phyloP scores from a whole-genome alignment of 345 rosid species.

The Zanthoxylum bungeanum region DNA sequence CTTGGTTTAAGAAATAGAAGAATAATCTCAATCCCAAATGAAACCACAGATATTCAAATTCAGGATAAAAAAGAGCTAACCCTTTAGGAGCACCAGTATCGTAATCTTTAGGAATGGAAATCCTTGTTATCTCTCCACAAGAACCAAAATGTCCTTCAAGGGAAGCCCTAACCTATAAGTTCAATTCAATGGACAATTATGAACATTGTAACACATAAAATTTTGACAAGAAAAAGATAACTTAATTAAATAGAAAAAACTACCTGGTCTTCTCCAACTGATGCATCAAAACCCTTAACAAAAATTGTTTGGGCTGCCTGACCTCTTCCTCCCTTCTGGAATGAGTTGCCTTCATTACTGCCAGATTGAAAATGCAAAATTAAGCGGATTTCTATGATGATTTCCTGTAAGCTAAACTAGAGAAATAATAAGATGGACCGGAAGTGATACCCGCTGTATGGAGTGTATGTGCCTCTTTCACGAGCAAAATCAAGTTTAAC shows the following conservation, averaged over 20 bases:
- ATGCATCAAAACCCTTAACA: slow-evolving; percentile 61
- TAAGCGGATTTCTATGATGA: too few relatives aligned
- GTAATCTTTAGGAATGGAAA: slow-evolving; percentile 62
- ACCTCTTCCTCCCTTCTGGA: slow-evolving; percentile 48
- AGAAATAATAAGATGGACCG: background rate
- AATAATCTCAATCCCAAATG: too few relatives aligned
- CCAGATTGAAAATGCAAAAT: background rate
- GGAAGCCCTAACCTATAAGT: slow-evolving; percentile 43
- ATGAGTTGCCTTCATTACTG: slow-evolving; percentile 50
- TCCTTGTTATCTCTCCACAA: slow-evolving; percentile 67
- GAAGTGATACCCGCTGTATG: slow-evolving; percentile 54
- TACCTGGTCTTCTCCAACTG: slow-evolving; percentile 55
- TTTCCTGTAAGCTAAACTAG: background rate
- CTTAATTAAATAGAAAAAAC: background rate
- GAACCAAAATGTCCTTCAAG: slow-evolving; percentile 57
- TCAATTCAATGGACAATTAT: background rate
- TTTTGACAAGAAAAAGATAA: background rate
- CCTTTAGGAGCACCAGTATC: slow-evolving; percentile 74
- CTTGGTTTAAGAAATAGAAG: too few relatives aligned
- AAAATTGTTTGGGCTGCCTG: slow-evolving; percentile 33
- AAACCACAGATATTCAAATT: background rate
- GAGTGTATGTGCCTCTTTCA: slow-evolving; percentile 67
- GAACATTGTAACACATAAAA: background rate
- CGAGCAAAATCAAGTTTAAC: slow-evolving; percentile 72
- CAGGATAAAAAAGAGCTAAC: slow-evolving; percentile 32